Evolutionary conservation across 106 monocot species (phyloP), one percentile per base, ranked within the genome.

Genomic region (Dendrobium catenatum): DNA sequence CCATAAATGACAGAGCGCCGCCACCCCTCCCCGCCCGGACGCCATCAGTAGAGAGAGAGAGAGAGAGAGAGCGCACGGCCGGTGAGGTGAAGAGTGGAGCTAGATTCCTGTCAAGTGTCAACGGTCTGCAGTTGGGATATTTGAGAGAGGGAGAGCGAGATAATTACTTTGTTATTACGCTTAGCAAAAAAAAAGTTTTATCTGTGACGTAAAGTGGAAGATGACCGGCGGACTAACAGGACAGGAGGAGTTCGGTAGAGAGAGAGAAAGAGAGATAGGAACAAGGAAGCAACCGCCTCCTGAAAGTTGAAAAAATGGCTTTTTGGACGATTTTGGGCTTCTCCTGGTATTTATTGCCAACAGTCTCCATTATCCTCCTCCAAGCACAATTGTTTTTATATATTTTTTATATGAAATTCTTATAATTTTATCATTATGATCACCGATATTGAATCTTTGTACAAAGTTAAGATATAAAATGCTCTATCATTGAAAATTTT

Each of bases 21-120:
- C 82, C 13, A 44, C 51, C 29, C 51, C 9, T 68, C 48, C 68
- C 9, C 17, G 72, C 68, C 42, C 55, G 77, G 46, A 78, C 64
- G 49, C 80, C 84, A 80, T 84, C n/a, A n/a, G 15, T 24, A 3
- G 55, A 37, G 55, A 70, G 31, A 31, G 31, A 31, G 46, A 72
- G 27, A 27, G 27, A 27, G 27, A 78, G 42, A 77, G 68, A 81
- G 75, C 18, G 26, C 9, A 75, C 64, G 17, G n/a, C 75, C 10
- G 51, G 73, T 54, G 73, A 26, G 22, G 16, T 24, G 13, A 42
- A 55, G 11, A 18, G 49, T 73, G 19, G 49, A 59, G 77, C 42
- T 48, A 64, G 76, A 77, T 22, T 76, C 76, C 24, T 24, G 27
- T 42, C 76, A 76, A 76, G 26, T 47, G 27, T 42, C 76, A 76